Evolutionary conservation across 2,329 filamentous ascomycete species (phyloP), one percentile per base, ranked within the genome.

Genomic region (Botrytis tulipae): DNA sequence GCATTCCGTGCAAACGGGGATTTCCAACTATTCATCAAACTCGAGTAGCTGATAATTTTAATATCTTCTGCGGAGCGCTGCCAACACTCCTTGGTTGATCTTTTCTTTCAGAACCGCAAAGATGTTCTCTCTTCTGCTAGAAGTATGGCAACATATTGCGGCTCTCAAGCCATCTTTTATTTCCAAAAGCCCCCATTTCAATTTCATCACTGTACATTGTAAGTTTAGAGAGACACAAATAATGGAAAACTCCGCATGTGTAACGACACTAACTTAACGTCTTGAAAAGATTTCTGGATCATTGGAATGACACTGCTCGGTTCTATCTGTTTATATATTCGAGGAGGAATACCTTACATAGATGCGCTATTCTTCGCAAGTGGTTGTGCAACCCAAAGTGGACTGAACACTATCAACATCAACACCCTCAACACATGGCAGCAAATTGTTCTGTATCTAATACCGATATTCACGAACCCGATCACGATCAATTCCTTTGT

Each of bases 361-460:
- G 95, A 99, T 85, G 91, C 94, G 3, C 87, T 99, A 25, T 93
- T 97, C 85, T 93, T 98, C 78, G 89, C 92, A n/a, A 90, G 89
- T 71, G 95, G 96, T 69, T 86, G 93, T 73, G 92, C 94, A 76
- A 98, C 95, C 0, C 96, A 99, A 83, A 97, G 94, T 76, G 96
- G 96, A 1, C 85, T 99, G 75, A 99, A 99, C 82, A 93, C 95
- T 1, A 81, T 91, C 65, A 86, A 93, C 79, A 78, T 93, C 73
- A 93, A 94, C 81, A 75, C 82, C 18, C 84, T 94, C 48, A 89
- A 88, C 76, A 91, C 90, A 7, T 93, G 92, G 75, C 92, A 93
- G 80, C 92, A 96, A 83, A 82, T 93, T 60, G 86, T 92, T 69
- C 84, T 97, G 40, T 94, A 92, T 78, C 79, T 94, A 10, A 86